Percentiles rank a stretch among this genome's conserved stretches.
These are phyloP conservation scores for Chlamydomonas sp. DNA, from an alignment of 139 green algal genomes.

Conservation along the genomic window DNA sequence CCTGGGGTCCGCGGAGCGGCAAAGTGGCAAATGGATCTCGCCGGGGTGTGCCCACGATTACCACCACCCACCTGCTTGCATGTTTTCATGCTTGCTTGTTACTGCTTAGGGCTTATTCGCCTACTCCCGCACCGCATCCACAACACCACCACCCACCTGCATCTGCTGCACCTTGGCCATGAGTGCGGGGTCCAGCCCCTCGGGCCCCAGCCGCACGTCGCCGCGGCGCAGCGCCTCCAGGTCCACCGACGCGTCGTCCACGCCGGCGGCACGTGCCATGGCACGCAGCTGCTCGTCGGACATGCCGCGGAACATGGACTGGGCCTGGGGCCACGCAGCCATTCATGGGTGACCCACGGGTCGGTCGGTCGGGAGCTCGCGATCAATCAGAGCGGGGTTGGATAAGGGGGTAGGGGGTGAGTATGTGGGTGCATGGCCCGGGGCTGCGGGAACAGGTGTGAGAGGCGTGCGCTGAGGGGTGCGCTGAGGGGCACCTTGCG, in stretches of 20 bases:
- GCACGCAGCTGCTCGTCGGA: slow-evolving; percentile 29
- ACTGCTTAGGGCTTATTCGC: background rate
- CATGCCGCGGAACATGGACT: slow-evolving; percentile 54
- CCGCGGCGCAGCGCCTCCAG: background rate
- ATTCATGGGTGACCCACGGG: too few relatives aligned
- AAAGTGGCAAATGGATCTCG: too few relatives aligned
- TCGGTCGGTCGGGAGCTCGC: too few relatives aligned
- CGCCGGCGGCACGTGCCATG: slow-evolving; percentile 16
- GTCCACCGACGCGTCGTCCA: background rate
- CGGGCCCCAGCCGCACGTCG: background rate
- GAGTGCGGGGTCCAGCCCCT: slow-evolving; percentile 26
- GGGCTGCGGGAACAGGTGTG: too few relatives aligned
- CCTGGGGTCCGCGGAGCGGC: too few relatives aligned
- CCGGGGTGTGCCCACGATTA: too few relatives aligned
- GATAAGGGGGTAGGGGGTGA: too few relatives aligned
- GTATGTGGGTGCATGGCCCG: too few relatives aligned
- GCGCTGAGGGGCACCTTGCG: too few relatives aligned
- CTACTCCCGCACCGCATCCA: background rate
- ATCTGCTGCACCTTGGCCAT: slow-evolving; percentile 32
- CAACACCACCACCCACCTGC: slow-evolving; percentile 11
- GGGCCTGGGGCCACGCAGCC: slow-evolving; percentile 8
- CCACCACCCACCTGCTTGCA: slow-evolving; percentile 15
- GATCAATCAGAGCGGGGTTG: too few relatives aligned
- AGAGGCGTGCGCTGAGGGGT: too few relatives aligned
- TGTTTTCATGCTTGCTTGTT: too few relatives aligned